A percentile compares a stretch with the other conserved stretches of the same genome.
These are phyloP conservation scores for Penicillium janthinellum DNA, from an alignment of 2,329 filamentous ascomycete species.

Conservation along the genomic window DNA sequence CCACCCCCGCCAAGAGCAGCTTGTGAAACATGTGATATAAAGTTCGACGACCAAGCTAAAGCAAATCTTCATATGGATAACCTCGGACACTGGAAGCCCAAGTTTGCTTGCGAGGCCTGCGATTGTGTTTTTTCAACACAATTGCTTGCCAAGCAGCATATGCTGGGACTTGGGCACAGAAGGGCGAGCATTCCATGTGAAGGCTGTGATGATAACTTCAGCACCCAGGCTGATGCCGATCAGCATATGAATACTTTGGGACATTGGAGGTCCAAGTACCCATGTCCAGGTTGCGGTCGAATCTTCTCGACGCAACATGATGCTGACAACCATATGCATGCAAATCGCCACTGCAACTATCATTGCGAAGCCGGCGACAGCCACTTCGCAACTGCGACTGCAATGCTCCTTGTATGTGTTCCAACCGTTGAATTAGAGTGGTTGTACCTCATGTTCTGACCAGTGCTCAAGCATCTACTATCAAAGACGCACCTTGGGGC, in stretches of 20 bases:
- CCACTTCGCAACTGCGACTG: too few relatives aligned
- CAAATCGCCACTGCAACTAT: too few relatives aligned
- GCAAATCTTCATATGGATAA: background rate
- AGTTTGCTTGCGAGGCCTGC: background rate
- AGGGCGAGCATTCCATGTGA: background rate
- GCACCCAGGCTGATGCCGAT: background rate
- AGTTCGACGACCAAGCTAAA: background rate
- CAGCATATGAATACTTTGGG: background rate
- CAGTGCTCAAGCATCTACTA: too few relatives aligned
- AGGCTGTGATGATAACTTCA: background rate
- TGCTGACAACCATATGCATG: too few relatives aligned
- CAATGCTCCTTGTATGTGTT: too few relatives aligned
- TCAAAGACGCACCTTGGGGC: too few relatives aligned
- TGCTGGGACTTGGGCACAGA: background rate
- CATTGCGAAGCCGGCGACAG: too few relatives aligned
- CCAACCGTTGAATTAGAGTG: too few relatives aligned
- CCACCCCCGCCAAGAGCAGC: background rate
- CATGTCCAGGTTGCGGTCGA: too few relatives aligned
- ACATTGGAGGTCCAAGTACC: background rate
- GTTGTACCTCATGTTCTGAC: too few relatives aligned
- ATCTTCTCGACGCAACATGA: too few relatives aligned
- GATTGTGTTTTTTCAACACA: background rate
- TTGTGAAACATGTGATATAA: background rate
- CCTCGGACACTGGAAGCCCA: background rate
- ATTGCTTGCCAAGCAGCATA: background rate